phyloP scores from a whole-genome alignment of 345 rosid genomes.

The Leavenworthia alabamica region DNA sequence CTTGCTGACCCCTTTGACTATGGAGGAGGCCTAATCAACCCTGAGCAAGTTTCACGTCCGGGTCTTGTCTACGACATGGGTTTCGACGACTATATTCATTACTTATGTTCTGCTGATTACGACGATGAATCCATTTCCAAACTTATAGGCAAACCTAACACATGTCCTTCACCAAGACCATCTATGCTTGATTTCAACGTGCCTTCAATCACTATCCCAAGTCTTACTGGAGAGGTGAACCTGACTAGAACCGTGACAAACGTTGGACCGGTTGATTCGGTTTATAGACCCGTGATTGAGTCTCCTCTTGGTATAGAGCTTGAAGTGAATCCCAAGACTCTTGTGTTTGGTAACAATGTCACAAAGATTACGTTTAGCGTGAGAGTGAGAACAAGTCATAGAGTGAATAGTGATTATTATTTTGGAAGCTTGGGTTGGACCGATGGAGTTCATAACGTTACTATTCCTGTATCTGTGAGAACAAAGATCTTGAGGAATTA shows the following conservation, averaged over 20 bases:
- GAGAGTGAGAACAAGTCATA: constrained; percentile 22
- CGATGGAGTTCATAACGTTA: constrained; percentile 35
- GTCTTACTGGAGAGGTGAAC: constrained; percentile 26
- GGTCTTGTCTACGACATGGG: constrained; percentile 62
- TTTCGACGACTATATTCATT: constrained; percentile 40
- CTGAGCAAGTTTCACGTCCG: constrained; percentile 45
- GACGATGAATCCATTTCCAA: constrained; percentile 35
- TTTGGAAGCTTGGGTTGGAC: constrained; percentile 49
- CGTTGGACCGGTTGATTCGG: constrained; percentile 25
- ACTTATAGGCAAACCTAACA: constrained; percentile 16
- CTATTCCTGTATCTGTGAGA: constrained; percentile 41
- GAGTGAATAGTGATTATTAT: constrained; percentile 34
- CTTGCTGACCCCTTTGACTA: constrained; percentile 58
- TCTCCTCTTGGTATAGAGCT: constrained; percentile 33
- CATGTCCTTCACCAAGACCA: constrained; percentile 25
- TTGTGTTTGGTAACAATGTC: constrained; percentile 22
- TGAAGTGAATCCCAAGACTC: constrained; percentile 24
- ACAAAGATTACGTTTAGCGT: constrained; percentile 26
- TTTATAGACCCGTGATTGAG: constrained; percentile 16
- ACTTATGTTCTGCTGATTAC: constrained; percentile 53
- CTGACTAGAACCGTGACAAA: constrained; percentile 23
- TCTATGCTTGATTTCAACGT: constrained; percentile 36
- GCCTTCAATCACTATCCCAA: constrained; percentile 52
- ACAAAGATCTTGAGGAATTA: constrained; percentile 29
- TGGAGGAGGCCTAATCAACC: constrained; percentile 60